Percentiles rank a stretch among this genome's conserved stretches.
phyloP scores from a whole-genome alignment of 176 grass and related monocot species.

The maize (Zea mays) region DNA sequence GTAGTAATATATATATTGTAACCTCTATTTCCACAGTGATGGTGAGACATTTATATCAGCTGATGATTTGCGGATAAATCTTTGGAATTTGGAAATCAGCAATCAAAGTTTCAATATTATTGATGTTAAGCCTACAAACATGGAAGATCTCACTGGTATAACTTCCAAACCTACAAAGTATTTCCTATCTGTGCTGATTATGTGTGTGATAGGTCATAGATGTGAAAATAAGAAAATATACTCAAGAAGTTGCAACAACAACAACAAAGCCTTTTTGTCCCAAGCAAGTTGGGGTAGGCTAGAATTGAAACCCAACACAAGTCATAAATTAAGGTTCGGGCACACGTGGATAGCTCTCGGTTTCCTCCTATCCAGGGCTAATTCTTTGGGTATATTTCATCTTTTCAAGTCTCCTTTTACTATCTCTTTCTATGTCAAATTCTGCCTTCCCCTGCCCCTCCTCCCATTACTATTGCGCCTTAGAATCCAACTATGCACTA shows the following conservation, averaged over 20 bases:
- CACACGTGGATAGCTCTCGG: no score
- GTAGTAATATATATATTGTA: slow-evolving; percentile 31
- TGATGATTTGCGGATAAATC: slow-evolving; percentile 92
- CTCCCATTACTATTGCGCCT: no score
- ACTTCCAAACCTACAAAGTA: slow-evolving; percentile 33
- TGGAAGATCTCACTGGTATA: slow-evolving; percentile 91
- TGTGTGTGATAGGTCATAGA: background rate
- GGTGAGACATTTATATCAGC: slow-evolving; percentile 92
- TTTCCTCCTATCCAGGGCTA: no score
- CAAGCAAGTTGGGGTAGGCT: no score
- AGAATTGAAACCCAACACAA: no score
- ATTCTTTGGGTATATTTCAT: no score
- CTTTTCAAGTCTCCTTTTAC: no score
- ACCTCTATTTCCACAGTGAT: slow-evolving; percentile 48
- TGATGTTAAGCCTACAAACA: slow-evolving; percentile 89
- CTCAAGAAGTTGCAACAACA: background rate
- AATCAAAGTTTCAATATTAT: slow-evolving; percentile 93
- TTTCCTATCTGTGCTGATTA: slow-evolving; percentile 26
- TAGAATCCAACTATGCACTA: no score
- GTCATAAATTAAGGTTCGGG: no score
- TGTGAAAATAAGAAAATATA: slow-evolving; percentile 18
- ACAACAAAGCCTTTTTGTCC: no score
- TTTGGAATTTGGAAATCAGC: slow-evolving; percentile 90
- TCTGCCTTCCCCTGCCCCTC: no score
- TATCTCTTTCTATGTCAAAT: no score